phyloP scores from a whole-genome alignment of 176 grass and related monocot genomes.

The Chloris gayana region DNA sequence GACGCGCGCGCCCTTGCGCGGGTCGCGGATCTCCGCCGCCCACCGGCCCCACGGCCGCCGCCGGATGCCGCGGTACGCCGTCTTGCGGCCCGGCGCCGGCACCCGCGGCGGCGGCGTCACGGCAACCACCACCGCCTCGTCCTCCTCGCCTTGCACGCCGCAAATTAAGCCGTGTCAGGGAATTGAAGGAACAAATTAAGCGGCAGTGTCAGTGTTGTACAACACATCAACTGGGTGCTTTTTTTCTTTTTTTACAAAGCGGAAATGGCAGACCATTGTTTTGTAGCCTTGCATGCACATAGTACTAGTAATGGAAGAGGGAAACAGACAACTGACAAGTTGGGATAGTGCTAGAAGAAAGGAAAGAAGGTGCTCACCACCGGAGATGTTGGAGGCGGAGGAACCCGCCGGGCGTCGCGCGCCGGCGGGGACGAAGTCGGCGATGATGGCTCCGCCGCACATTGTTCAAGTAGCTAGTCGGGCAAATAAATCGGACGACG shows the following conservation, averaged over 20 bases:
- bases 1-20: slow-evolving; percentile 72
- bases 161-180: too few relatives aligned
- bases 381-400: slow-evolving; percentile 9
- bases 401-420: neutral
- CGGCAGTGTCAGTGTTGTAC: neutral
- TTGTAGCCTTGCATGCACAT: too few relatives aligned
- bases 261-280: too few relatives aligned
- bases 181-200: too few relatives aligned
- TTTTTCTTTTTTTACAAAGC: too few relatives aligned
- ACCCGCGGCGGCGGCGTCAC: neutral
- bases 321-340: neutral
- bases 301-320: too few relatives aligned
- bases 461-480: neutral
- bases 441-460: slow-evolving; percentile 57
- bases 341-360: neutral
- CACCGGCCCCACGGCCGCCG: slow-evolving; percentile 80
- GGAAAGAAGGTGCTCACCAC: neutral
- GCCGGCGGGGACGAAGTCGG: slow-evolving; percentile 33
- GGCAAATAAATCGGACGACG: neutral
- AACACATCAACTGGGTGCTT: too few relatives aligned
- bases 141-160: neutral
- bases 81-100: slow-evolving; percentile 56
- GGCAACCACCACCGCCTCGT: neutral
- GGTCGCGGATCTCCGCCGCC: slow-evolving; percentile 97
- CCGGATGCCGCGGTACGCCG: slow-evolving; percentile 70